phyloP scores from a whole-genome alignment of 257 asterid species.

The Galeopsis tetrahit region DNA sequence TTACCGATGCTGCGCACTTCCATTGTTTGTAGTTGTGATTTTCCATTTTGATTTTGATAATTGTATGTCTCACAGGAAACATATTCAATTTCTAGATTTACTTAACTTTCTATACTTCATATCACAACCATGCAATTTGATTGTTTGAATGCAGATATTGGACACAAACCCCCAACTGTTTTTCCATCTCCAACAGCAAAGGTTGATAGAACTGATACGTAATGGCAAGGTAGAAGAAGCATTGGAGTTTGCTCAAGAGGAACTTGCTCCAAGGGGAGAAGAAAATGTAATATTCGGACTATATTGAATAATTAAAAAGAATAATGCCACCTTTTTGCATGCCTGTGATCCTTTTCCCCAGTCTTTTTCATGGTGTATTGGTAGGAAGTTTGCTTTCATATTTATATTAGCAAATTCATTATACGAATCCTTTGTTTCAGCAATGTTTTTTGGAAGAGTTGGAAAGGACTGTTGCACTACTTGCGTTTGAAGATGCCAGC shows the following conservation, averaged over 20 bases:
- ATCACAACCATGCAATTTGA: constrained; percentile 14
- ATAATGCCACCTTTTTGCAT: neutral
- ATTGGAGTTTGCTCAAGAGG: constrained; percentile 90
- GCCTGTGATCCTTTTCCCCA: neutral
- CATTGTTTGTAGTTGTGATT: constrained; percentile 3
- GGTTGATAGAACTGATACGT: constrained; percentile 80
- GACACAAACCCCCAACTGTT: constrained; percentile 80
- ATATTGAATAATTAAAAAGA: neutral
- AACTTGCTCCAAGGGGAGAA: constrained; percentile 95
- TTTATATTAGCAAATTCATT: constrained; percentile 18
- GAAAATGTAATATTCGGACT: constrained; percentile 64
- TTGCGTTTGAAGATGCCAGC: constrained; percentile 76
- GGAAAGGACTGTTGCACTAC: constrained; percentile 79
- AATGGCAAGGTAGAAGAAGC: constrained; percentile 81
- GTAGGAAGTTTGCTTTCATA: constrained; percentile 12
- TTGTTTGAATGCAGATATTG: constrained; percentile 67
- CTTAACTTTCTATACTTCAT: constrained; percentile 3
- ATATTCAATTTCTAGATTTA: neutral
- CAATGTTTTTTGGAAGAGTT: constrained; percentile 73
- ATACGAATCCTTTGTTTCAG: constrained; percentile 41
- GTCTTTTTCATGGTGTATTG: neutral
- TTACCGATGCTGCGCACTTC: constrained; percentile 10
- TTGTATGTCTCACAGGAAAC: constrained; percentile 5
- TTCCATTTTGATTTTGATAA: constrained; percentile 15
- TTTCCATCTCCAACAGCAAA: constrained; percentile 93